Evolutionary conservation across 2,329 filamentous ascomycete genomes (phyloP), one percentile per base, ranked within the genome.

Genomic region (Diaporthe sp.): DNA sequence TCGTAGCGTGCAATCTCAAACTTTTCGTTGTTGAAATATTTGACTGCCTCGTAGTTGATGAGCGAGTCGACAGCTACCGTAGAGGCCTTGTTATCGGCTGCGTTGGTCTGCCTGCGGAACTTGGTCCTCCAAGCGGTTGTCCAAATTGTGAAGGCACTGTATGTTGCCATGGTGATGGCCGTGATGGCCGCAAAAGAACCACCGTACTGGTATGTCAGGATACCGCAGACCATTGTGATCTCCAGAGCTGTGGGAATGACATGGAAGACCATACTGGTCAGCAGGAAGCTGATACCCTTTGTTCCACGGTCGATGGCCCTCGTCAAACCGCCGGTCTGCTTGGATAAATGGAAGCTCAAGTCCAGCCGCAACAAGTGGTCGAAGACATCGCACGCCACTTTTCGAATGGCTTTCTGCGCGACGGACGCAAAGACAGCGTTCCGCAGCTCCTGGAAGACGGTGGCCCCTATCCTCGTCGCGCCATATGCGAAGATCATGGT

Each of bases 1-100:
- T 98, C 96, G 83, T 99, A 99, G 57, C 97, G 92, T 44, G 91
- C 90, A 58, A 98, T 95, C 86, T 99, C 97, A 79, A 95, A 98
- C 79, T 94, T 95, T 82, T 99, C 97, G 81, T 99, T 99, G 87
- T 99, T 99, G 87, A 98, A 99, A 86, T 98, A 98, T 85, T 99
- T 99, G 82, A 99, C 97, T 19, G 97, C 96, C 85, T 99, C 97
- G 82, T 98, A 99, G 86, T 99, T 99, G 88, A 99, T 98, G 70
- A 99, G 87, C 0, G 96, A 98, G 85, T 99, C 97, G 1, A 98
- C 96, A 0, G 96, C 96, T 10, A 98, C 95, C 0, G 96, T 98
- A 1, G 96, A 97, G 0, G 95, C 97, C 82, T 93, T 95, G 85
- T 98, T 99, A 80, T 99, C 97, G 0, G 97, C 97, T 8, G 95